Base-by-base conservation (phyloP, 192 early-diverging fungal species). In the Nowakowskiella sp. region DNA sequence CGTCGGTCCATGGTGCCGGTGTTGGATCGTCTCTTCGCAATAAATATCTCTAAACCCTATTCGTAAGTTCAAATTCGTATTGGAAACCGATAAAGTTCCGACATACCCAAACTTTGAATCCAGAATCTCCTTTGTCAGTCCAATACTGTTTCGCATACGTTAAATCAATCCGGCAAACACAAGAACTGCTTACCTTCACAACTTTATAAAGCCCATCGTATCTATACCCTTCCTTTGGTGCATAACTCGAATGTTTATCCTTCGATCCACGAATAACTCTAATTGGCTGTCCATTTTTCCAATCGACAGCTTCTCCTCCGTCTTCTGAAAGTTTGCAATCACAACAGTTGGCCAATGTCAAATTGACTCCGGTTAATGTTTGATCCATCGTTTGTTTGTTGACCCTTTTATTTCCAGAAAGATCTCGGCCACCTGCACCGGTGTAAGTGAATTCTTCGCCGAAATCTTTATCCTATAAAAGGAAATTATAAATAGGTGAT, bases 371-470 rank as follows among this genome's bases (percentile, higher is more conserved):
- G 1, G 54, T 66, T 8, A 88, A 66, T 55, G 73, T 67, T 50
- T 87, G 85, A 55, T 86, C 74, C 6, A 47, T 54, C 1, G 67
- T 49, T 49, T 86, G 84, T 9, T 54, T 53, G 3, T 62, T 76
- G 26, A 62, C 49, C 8, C 84, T 62, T 56, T 58, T 58, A 1
- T 47, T 58, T 21, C 70, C 73, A 6, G 55, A 58, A 22, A 80
- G 60, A 48, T 80, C 68, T 16, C 80, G 69, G 0, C 83, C 84
- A 24, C 83, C 85, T 16, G 71, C 76, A 0, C 86, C 85, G 0
- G 85, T 84, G 53, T 85, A 87, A 1, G 66, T 67, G 51, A 88
- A 88, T 42, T 73, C 68, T 0, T 73, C 70, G 0, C 86, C 85
- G 22, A 73, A 52, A 33, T 88, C 86, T 1, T 59, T 63, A 47